A percentile compares a stretch with the other conserved stretches of the same genome.
Evolutionary conservation across 345 rosid genomes (phyloP).

Genomic region (Eutrema yunnanense): DNA sequence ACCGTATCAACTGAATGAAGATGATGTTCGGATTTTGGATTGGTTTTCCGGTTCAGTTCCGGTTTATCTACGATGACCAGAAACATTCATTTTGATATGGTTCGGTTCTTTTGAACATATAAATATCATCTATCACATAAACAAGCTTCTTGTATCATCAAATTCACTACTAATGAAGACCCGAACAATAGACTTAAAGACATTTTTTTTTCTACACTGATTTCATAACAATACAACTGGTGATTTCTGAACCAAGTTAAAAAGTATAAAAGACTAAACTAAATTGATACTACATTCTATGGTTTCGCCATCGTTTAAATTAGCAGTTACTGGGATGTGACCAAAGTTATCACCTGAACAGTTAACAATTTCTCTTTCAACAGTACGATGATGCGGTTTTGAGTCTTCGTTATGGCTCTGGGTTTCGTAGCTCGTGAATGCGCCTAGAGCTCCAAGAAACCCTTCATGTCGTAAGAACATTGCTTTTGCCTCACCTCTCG

Average conservation of each 20-base stretch:
- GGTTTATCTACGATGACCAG: background rate
- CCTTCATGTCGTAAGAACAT: slow-evolving; percentile 84
- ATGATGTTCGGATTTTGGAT: background rate
- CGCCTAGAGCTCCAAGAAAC: slow-evolving; percentile 84
- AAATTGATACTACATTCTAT: slow-evolving; percentile 24
- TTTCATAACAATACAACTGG: background rate
- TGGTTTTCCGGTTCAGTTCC: background rate
- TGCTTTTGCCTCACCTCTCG: slow-evolving; percentile 86
- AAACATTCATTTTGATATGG: too few species aligned
- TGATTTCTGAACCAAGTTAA: background rate
- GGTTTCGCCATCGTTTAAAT: slow-evolving; percentile 11
- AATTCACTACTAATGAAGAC: background rate
- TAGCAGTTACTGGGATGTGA: slow-evolving; percentile 1
- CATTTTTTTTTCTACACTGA: slow-evolving; percentile 9
- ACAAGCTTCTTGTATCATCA: background rate
- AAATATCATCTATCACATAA: background rate
- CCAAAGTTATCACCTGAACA: slow-evolving; percentile 16
- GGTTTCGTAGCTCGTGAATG: slow-evolving; percentile 47
- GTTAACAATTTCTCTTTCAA: slow-evolving; percentile 5
- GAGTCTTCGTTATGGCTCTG: background rate
- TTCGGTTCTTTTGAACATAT: background rate
- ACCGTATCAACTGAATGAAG: background rate
- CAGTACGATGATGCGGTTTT: slow-evolving; percentile 5
- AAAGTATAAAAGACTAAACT: slow-evolving; percentile 2
- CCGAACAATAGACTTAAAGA: background rate